Percentiles rank a stretch among this genome's conserved stretches.
Conservation (phyloP, 306 rosid genomes). For the Inga leiocalycina region DNA sequence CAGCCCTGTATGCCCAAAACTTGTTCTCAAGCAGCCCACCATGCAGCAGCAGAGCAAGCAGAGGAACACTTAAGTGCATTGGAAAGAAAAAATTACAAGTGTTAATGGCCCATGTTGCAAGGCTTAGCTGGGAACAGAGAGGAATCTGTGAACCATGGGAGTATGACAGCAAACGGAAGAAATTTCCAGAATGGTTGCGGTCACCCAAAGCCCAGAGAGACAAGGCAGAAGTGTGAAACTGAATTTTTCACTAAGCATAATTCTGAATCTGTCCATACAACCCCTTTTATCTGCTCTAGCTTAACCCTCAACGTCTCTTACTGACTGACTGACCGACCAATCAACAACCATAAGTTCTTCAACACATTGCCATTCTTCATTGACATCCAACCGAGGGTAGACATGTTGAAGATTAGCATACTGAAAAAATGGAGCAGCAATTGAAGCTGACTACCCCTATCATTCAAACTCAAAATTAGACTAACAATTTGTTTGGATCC, state of each 20-base stretch:
- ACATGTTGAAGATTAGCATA: conserved; percentile 5
- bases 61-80: not conserved
- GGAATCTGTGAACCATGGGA: not conserved
- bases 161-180: not conserved
- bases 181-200: not conserved
- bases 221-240: not conserved
- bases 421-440: conserved; percentile 1
- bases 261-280: not conserved
- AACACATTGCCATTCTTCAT: conserved; percentile 17
- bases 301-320: not conserved
- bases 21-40: not conserved
- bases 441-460: not conserved
- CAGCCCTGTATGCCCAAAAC: not conserved
- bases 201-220: not conserved
- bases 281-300: not conserved
- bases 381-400: conserved; percentile 6
- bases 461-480: not conserved
- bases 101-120: not conserved
- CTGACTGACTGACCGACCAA: not conserved
- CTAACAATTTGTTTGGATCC: not conserved
- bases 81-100: not conserved
- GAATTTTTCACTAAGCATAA: not conserved
- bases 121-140: not conserved
- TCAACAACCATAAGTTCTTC: not conserved
- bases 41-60: not conserved